A percentile compares a stretch with the other conserved stretches of the same genome.
These are phyloP conservation scores for Mycena galericulata DNA, from an alignment of 768 basidiomycete species.

Conservation along the genomic window DNA sequence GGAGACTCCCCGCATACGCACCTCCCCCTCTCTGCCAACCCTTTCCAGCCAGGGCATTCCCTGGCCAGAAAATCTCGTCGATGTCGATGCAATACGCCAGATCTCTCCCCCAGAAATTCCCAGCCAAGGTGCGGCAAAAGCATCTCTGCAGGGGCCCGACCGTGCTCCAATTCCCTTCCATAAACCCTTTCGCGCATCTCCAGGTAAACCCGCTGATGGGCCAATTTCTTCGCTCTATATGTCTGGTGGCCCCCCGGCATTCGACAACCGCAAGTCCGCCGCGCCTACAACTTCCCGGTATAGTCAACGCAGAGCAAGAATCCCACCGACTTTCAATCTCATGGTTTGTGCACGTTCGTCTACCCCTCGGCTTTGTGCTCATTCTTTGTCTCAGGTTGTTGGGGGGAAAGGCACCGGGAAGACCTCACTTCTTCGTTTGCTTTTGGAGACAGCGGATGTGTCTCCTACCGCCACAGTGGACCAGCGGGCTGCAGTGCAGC, in stretches of 20 bases:
- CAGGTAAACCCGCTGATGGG: conserved; percentile 59
- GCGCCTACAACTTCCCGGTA: conserved; percentile 58
- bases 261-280: conserved; percentile 65
- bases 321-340: conserved; percentile 85
- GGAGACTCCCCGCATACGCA: conserved; percentile 63
- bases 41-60: conserved; percentile 80
- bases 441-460: conserved; percentile 87
- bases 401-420: conserved; percentile 88
- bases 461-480: conserved; percentile 82
- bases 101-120: conserved; percentile 50
- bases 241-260: conserved; percentile 70
- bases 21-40: conserved; percentile 87
- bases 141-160: conserved; percentile 68
- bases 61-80: conserved; percentile 88
- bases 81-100: conserved; percentile 73
- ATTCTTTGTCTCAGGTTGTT: conserved; percentile 65
- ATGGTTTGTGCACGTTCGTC: conserved; percentile 65
- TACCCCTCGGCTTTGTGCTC: conserved; percentile 21
- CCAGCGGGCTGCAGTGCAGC: conserved; percentile 73
- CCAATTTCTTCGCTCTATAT: conserved; percentile 81
- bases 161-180: conserved; percentile 78
- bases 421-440: conserved; percentile 81
- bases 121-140: conserved; percentile 77
- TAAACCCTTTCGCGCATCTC: conserved; percentile 78
- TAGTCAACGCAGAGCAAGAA: conserved; percentile 72